Conservation (phyloP, 1,284 basidiomycete genomes). For the Spongispora temasekensis region DNA sequence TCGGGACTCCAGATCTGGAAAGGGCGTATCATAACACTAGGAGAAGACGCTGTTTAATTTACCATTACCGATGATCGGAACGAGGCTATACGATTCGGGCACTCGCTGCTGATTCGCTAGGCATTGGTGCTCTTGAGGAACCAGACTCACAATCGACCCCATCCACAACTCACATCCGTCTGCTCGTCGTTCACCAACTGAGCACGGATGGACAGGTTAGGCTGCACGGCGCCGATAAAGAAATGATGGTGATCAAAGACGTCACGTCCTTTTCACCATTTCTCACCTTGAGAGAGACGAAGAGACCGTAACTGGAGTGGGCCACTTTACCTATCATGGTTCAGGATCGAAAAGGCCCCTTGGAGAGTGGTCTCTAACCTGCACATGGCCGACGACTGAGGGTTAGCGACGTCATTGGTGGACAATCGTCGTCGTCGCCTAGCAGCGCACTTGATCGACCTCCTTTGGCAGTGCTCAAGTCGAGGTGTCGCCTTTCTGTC, state of each 20-base stretch:
- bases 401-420: neutral
- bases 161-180: neutral
- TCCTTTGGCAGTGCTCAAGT: too few relatives aligned
- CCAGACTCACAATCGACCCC: neutral
- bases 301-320: constrained; percentile 5
- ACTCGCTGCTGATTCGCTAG: neutral
- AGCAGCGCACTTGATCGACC: neutral
- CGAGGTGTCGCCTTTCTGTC: neutral
- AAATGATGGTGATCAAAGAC: constrained; percentile 5
- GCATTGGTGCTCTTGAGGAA: constrained; percentile 7
- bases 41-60: neutral
- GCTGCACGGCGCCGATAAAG: neutral
- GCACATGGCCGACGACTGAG: neutral
- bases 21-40: neutral
- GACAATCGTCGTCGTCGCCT: neutral
- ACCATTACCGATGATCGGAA: neutral
- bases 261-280: neutral
- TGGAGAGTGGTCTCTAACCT: neutral
- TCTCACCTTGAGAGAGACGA: constrained; percentile 2
- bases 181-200: constrained; percentile 14
- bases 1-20: neutral
- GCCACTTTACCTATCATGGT: neutral
- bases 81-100: neutral
- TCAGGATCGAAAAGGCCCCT: neutral
- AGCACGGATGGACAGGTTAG: constrained; percentile 4